Evolutionary conservation across 306 rosid species (phyloP), one percentile per base, ranked within the genome.

Genomic region (Fagus crenata): DNA sequence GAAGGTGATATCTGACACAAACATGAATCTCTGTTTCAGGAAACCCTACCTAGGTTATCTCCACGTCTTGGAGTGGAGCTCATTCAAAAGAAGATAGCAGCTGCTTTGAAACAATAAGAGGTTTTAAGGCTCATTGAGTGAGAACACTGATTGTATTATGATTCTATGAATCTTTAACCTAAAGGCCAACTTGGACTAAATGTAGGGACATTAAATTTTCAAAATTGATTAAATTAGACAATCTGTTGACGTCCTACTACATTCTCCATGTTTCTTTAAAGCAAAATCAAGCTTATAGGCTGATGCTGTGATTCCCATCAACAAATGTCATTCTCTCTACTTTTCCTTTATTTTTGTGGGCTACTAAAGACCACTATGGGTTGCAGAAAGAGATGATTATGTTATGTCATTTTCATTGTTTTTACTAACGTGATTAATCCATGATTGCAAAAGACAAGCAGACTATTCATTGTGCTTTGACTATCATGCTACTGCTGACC

Each of bases 1-100:
- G 15, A 15, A 60, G 70, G 79, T 71, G 69, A 67, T 56, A 32
- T 79, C 76, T 81, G 43, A 85, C 39, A 17, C 70, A 59, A 76
- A 51, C 7, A 67, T 65, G 77, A 55, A 58, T 78, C n/a, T 65
- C 74, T 82, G 41, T 71, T 77, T 22, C 90, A 92, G 98, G 91
- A 88, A 86, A 83, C 80, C 36, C 85, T 91, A 53, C 98, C 96
- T 1, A 86, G 98, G 64, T 71, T 91, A 74, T 87, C 97, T 84
- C 97, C 99, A 41, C 93, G 98, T 54, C 90, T 91, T 55, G 97
- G 97, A 49, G 96, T 88, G 84, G 98, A 92, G 86, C 87, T 88
- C 55, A 42, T 96, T 53, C 98, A 90, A 76, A 92, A 91, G 87
- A 92, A 92, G 84, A 83, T 96, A 69, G 93, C 90, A 1, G 93